Percentiles rank a stretch among this genome's conserved stretches.
These are phyloP conservation scores for Vigna angularis DNA, from an alignment of 306 rosid genomes.

Conservation along the genomic window DNA sequence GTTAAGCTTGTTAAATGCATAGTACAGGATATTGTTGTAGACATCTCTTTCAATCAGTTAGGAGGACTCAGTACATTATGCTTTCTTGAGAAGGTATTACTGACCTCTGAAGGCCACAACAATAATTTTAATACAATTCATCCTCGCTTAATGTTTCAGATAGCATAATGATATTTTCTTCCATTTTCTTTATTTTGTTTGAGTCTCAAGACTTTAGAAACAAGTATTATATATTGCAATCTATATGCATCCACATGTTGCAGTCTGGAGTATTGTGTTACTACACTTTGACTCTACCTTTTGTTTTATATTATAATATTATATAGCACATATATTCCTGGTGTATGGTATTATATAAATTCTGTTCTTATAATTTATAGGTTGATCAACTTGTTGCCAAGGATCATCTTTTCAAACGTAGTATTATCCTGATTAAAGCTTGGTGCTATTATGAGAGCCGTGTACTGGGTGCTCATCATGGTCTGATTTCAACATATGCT, in stretches of 20 bases:
- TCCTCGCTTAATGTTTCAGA: constrained; percentile 21
- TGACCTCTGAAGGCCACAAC: constrained; percentile 29
- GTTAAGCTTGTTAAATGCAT: constrained; percentile 94
- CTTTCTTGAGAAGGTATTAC: constrained; percentile 88
- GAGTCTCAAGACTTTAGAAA: constrained; percentile 19
- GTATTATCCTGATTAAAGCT: constrained; percentile 81
- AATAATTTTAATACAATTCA: neutral
- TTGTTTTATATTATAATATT: constrained; percentile 10
- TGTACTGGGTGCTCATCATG: constrained; percentile 90
- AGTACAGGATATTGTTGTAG: constrained; percentile 82
- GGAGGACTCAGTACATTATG: constrained; percentile 91
- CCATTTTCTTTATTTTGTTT: constrained; percentile 31
- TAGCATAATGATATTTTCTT: constrained; percentile 15
- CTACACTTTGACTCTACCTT: constrained; percentile 26
- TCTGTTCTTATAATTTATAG: constrained; percentile 51
- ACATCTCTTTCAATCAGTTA: constrained; percentile 92
- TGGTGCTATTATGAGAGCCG: constrained; percentile 98
- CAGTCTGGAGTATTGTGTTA: constrained; percentile 17
- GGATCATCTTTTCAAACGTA: constrained; percentile 86
- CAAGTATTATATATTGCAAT: constrained; percentile 8
- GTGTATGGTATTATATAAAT: constrained; percentile 35
- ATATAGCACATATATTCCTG: constrained; percentile 20
- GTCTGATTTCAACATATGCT: constrained; percentile 92
- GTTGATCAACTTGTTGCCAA: constrained; percentile 77
- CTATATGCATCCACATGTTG: neutral